Evolutionary conservation across 805 yeast genomes (phyloP).

Genomic region (Schwanniomyces sp.): DNA sequence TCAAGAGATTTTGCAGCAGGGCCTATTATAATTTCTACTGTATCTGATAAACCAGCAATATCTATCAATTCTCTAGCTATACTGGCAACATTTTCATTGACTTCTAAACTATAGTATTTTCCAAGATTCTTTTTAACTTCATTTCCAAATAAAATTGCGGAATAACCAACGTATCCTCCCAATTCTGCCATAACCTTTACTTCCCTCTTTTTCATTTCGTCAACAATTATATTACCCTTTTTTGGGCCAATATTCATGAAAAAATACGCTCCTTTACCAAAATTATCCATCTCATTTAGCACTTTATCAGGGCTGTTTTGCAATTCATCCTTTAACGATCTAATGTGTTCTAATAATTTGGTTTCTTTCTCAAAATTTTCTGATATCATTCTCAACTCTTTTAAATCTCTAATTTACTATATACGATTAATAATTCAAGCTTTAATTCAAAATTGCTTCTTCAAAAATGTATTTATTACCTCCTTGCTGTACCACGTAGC

Average conservation of each 20-base stretch:
- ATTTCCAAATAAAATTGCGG: slow-evolving; percentile 34
- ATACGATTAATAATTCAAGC: too few relatives aligned
- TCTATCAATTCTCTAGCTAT: slow-evolving; percentile 27
- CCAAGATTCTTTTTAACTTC: slow-evolving; percentile 22
- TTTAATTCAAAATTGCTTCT: too few relatives aligned
- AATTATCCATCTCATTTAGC: slow-evolving; percentile 29
- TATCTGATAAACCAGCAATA: slow-evolving; percentile 31
- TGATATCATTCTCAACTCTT: neutral
- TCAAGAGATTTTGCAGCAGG: slow-evolving; percentile 28
- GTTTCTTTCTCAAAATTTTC: slow-evolving; percentile 19
- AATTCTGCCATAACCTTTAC: slow-evolving; percentile 31
- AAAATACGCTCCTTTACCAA: slow-evolving; percentile 9
- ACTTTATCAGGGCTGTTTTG: slow-evolving; percentile 33
- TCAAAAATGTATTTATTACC: too few relatives aligned
- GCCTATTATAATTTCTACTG: slow-evolving; percentile 33
- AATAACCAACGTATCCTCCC: slow-evolving; percentile 36
- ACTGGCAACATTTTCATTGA: slow-evolving; percentile 26
- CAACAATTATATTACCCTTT: slow-evolving; percentile 27
- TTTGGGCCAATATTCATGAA: slow-evolving; percentile 33
- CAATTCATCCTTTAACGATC: slow-evolving; percentile 18
- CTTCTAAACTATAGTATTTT: slow-evolving; percentile 34
- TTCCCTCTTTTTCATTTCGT: slow-evolving; percentile 17
- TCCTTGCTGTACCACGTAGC: too few relatives aligned
- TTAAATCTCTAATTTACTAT: neutral
- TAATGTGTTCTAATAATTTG: slow-evolving; percentile 20